Evolutionary conservation across 1,284 basidiomycete genomes (phyloP).

Genomic region (Trichosporon coremiiforme): DNA sequence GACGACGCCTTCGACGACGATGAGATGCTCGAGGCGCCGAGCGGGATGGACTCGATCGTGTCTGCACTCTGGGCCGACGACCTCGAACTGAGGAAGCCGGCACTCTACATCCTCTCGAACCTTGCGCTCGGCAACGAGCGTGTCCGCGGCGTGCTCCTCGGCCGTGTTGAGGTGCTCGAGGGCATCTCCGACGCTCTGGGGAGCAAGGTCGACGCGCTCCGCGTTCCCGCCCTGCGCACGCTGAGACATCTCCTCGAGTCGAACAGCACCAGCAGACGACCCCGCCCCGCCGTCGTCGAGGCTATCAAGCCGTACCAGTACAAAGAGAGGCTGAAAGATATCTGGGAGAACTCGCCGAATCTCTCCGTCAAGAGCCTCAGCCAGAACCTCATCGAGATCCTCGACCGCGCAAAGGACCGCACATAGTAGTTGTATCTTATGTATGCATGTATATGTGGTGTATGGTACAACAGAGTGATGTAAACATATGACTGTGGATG

Average conservation of each 20-base stretch:
- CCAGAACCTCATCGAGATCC: slow-evolving; percentile 40
- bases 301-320: slow-evolving; percentile 51
- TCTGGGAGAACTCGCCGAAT: slow-evolving; percentile 37
- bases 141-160: slow-evolving; percentile 39
- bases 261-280: slow-evolving; percentile 38
- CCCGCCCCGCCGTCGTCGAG: slow-evolving; percentile 46
- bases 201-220: slow-evolving; percentile 37
- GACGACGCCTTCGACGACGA: slow-evolving; percentile 33
- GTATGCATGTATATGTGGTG: slow-evolving; percentile 12
- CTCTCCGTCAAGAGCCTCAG: slow-evolving; percentile 33
- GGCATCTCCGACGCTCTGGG: slow-evolving; percentile 36
- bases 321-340: slow-evolving; percentile 38
- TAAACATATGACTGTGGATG: neutral
- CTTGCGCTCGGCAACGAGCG: slow-evolving; percentile 51
- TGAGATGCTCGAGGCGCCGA: neutral
- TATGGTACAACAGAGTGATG: slow-evolving; percentile 6
- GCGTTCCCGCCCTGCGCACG: slow-evolving; percentile 46
- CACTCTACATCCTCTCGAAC: slow-evolving; percentile 49
- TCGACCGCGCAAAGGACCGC: slow-evolving; percentile 35
- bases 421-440: neutral
- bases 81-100: slow-evolving; percentile 30
- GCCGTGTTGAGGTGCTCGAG: slow-evolving; percentile 43
- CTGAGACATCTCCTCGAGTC: slow-evolving; percentile 51
- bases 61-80: slow-evolving; percentile 17
- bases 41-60: neutral